These are phyloP conservation scores for Stemphylium vesicarium DNA, from an alignment of 2,329 filamentous ascomycete genomes.

Conservation along the genomic window DNA sequence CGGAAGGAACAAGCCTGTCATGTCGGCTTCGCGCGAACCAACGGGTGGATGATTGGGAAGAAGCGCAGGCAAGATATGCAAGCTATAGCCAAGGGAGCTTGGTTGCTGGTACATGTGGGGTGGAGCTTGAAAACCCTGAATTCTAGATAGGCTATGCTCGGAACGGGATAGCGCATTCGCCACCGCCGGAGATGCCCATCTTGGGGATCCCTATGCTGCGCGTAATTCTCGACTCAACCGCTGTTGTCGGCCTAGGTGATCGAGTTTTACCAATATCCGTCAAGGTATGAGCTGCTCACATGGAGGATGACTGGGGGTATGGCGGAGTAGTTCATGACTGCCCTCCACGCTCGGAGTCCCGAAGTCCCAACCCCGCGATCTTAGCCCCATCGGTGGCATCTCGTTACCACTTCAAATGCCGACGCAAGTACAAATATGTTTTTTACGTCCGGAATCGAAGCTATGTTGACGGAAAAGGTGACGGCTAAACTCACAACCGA, in stretches of 20 bases:
- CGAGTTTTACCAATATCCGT: too few species aligned
- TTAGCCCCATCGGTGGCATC: background rate
- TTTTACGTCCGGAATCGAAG: too few species aligned
- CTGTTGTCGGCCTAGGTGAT: background rate
- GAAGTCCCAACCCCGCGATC: background rate
- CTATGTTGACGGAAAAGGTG: too few species aligned
- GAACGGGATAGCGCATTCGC: background rate
- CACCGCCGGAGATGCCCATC: background rate
- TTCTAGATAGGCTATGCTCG: background rate
- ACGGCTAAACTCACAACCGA: too few species aligned
- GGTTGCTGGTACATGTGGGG: constrained; percentile 3
- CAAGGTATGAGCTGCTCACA: background rate
- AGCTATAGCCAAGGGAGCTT: constrained; percentile 16
- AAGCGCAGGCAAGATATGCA: constrained; percentile 4
- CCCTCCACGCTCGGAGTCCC: background rate
- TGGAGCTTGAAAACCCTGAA: constrained; percentile 10
- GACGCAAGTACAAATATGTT: too few species aligned
- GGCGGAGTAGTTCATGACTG: background rate
- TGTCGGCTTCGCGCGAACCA: background rate
- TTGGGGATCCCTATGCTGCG: background rate
- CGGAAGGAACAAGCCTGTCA: constrained; percentile 2
- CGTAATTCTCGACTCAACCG: background rate
- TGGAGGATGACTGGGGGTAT: background rate
- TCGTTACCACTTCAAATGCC: too few species aligned
- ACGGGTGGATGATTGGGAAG: constrained; percentile 2